Percentiles rank a stretch among this genome's conserved stretches.
These are phyloP conservation scores for Quercus agrifolia DNA, from an alignment of 306 rosid genomes.

Conservation along the genomic window DNA sequence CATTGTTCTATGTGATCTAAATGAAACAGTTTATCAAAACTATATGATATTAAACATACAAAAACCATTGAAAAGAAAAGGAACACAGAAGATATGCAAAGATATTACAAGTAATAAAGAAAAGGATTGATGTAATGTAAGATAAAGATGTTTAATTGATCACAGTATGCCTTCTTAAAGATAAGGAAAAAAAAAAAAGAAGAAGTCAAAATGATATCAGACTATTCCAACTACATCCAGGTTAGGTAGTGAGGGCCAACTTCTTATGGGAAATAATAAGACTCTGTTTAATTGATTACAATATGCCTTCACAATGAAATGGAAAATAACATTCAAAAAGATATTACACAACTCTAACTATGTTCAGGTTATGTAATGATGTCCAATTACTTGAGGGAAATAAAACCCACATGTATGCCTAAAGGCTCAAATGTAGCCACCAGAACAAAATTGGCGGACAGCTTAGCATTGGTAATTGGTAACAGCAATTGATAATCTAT, in stretches of 20 bases:
- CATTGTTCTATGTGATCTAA: constrained; percentile 84
- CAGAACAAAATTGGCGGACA: too few relatives aligned
- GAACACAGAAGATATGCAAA: background rate
- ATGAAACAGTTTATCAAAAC: constrained; percentile 30
- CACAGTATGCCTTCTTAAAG: background rate
- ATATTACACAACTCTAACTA: too few relatives aligned
- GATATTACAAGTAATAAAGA: background rate
- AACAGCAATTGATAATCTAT: background rate
- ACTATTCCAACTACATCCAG: too few relatives aligned
- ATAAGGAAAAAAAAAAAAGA: too few relatives aligned
- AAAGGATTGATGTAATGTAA: background rate
- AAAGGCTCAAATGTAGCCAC: too few relatives aligned
- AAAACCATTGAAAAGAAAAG: background rate
- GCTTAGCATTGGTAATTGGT: background rate
- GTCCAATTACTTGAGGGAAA: too few relatives aligned
- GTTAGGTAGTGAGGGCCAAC: too few relatives aligned
- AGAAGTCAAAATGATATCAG: too few relatives aligned
- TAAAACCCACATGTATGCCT: too few relatives aligned
- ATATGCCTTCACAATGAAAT: background rate
- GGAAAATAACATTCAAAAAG: too few relatives aligned
- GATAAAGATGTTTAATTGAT: background rate
- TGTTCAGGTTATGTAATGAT: too few relatives aligned
- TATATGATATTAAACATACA: background rate
- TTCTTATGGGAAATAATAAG: too few relatives aligned
- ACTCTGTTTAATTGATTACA: background rate